Conservation (phyloP, 805 yeast species). For the Monosporozyma servazzii region DNA sequence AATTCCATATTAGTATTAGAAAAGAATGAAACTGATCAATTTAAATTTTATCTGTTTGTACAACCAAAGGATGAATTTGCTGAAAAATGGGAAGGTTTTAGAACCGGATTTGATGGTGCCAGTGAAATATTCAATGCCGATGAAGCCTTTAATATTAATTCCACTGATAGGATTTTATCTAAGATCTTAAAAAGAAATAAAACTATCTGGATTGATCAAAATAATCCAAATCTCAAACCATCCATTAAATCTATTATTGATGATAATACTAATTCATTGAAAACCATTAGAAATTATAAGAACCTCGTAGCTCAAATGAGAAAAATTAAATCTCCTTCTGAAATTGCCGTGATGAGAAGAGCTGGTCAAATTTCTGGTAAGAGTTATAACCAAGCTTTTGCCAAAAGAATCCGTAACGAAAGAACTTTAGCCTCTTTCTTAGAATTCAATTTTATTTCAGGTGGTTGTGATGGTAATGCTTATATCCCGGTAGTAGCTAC, state of each 20-base stretch:
- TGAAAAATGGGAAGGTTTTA: conserved; percentile 93
- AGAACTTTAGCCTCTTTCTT: conserved; percentile 69
- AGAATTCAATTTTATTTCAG: conserved; percentile 71
- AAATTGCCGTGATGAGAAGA: conserved; percentile 65
- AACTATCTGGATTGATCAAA: conserved; percentile 26
- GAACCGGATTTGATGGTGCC: conserved; percentile 82
- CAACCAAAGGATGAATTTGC: conserved; percentile 68
- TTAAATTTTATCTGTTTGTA: conserved; percentile 68
- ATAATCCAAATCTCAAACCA: conserved; percentile 8
- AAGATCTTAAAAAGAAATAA: conserved; percentile 41
- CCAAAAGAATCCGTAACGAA: conserved; percentile 58
- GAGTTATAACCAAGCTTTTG: conserved; percentile 77
- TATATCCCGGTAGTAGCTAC: conserved; percentile 96
- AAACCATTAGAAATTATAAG: conserved; percentile 6
- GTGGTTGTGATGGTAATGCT: conserved; percentile 86
- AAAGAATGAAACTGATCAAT: conserved; percentile 41
- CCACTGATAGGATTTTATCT: not conserved
- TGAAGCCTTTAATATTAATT: conserved; percentile 39
- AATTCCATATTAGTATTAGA: conserved; percentile 63
- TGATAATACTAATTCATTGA: conserved; percentile 2
- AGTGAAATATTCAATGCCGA: conserved; percentile 83
- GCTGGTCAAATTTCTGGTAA: conserved; percentile 78
- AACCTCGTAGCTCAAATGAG: conserved; percentile 34
- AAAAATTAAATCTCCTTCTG: conserved; percentile 65
- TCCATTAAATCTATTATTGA: not conserved